These are phyloP conservation scores for Toxicodendron radicans DNA, from an alignment of 345 rosid species.

Conservation along the genomic window DNA sequence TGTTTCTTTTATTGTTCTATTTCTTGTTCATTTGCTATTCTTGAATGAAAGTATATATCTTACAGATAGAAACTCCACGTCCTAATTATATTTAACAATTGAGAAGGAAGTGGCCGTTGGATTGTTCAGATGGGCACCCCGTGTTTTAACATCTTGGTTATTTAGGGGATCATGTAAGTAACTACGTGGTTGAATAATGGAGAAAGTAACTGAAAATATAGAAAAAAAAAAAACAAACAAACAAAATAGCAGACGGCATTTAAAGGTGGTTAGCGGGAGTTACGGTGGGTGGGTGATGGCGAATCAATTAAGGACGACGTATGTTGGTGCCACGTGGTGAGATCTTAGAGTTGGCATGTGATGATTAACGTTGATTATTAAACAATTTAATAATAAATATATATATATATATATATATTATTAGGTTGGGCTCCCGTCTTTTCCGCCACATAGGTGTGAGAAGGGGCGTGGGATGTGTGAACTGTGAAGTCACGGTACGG, in stretches of 20 bases:
- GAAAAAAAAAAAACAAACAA: background rate
- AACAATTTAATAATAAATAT: no score
- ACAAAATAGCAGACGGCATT: constrained; percentile 4
- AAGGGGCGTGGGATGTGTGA: no score
- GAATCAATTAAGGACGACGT: constrained; percentile 11
- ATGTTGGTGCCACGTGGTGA: constrained; percentile 26
- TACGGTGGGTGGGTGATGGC: background rate
- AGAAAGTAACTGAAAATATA: background rate
- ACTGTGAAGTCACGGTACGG: no score
- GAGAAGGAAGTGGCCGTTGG: background rate
- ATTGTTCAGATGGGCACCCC: background rate
- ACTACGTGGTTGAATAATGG: background rate
- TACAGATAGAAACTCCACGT: no score
- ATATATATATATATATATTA: no score
- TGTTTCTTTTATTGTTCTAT: no score
- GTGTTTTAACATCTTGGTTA: no score
- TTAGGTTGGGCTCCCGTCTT: no score
- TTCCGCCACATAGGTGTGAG: no score
- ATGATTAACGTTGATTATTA: background rate
- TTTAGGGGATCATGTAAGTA: no score
- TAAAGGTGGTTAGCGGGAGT: constrained; percentile 3
- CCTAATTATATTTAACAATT: background rate
- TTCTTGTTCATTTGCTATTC: no score
- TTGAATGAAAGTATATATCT: no score
- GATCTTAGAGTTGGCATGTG: background rate